Conservation (phyloP, 495 filamentous ascomycete genomes). For the Umbilicaria muhlenbergii region DNA sequence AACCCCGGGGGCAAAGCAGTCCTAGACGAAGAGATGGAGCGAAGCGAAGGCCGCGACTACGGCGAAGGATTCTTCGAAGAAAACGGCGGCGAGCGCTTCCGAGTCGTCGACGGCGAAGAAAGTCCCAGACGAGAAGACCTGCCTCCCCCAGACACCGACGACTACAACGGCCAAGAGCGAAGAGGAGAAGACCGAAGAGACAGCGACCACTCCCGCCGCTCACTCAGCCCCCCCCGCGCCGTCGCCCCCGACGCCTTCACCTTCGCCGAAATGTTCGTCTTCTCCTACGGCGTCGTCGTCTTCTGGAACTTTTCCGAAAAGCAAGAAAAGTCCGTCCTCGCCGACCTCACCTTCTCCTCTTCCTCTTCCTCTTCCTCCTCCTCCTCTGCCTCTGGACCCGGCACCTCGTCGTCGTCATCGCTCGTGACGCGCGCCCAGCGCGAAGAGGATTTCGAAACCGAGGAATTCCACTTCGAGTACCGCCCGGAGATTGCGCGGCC, state of each 20-base stretch:
- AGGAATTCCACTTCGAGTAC: constrained; percentile 97
- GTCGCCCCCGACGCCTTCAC: constrained; percentile 47
- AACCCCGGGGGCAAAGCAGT: constrained; percentile 84
- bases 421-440: constrained; percentile 55
- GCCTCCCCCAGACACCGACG: constrained; percentile 14
- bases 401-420: no score
- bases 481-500: constrained; percentile 69
- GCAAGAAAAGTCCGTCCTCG: constrained; percentile 93
- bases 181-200: constrained; percentile 6
- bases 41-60: constrained; percentile 78
- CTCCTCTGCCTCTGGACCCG: constrained; percentile 53
- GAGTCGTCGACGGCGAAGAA: constrained; percentile 21
- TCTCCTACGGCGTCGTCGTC: constrained; percentile 92
- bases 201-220: constrained; percentile 9
- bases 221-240: constrained; percentile 24
- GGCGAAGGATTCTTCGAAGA: constrained; percentile 75
- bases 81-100: constrained; percentile 25
- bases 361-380: no score
- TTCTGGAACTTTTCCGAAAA: constrained; percentile 97
- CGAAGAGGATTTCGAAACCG: constrained; percentile 87
- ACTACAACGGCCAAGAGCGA: constrained; percentile 13
- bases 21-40: constrained; percentile 90
- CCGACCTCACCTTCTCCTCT: constrained; percentile 88
- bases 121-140: constrained; percentile 17
- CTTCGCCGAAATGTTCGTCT: constrained; percentile 96